A percentile compares a stretch with the other conserved stretches of the same genome.
These are phyloP conservation scores for Metschnikowia vanudenii DNA, from an alignment of 805 yeast species.

Conservation along the genomic window DNA sequence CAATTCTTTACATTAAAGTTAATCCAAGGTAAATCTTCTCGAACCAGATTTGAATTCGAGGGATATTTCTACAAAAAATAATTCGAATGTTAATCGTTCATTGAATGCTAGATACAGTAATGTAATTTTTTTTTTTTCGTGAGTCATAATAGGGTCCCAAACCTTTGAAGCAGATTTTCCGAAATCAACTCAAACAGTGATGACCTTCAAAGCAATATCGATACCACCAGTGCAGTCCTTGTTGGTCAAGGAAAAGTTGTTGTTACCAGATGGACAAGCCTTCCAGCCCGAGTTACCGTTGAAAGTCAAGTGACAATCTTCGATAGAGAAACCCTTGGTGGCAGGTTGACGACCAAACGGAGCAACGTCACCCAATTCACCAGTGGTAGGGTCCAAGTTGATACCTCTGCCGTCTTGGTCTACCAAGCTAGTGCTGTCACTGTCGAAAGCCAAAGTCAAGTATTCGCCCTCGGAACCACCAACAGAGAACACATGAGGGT, in stretches of 20 bases:
- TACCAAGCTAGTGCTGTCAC: slow-evolving; percentile 26
- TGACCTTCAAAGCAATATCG: slow-evolving; percentile 26
- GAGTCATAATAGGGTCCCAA: too few species aligned
- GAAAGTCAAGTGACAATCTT: slow-evolving; percentile 36
- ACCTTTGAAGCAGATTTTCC: too few species aligned
- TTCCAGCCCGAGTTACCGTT: slow-evolving; percentile 35
- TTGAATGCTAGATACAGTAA: too few species aligned
- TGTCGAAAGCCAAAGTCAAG: slow-evolving; percentile 24
- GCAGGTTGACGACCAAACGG: slow-evolving; percentile 34
- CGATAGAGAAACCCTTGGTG: slow-evolving; percentile 40
- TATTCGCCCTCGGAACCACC: slow-evolving; percentile 32
- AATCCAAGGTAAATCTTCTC: too few species aligned
- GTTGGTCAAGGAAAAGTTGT: slow-evolving; percentile 24
- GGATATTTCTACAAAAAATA: too few species aligned
- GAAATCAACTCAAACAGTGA: slow-evolving; percentile 2
- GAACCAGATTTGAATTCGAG: too few species aligned
- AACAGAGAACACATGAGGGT: slow-evolving; percentile 34
- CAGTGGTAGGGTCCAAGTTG: slow-evolving; percentile 28
- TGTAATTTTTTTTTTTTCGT: too few species aligned
- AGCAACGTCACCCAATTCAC: slow-evolving; percentile 34
- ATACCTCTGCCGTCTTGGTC: slow-evolving; percentile 33
- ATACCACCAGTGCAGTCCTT: slow-evolving; percentile 31
- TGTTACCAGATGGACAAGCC: slow-evolving; percentile 36
- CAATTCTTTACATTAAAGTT: too few species aligned
- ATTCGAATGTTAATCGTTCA: too few species aligned